Base-by-base conservation (phyloP, 2,329 filamentous ascomycete species). In the Lecanosticta acicola region DNA sequence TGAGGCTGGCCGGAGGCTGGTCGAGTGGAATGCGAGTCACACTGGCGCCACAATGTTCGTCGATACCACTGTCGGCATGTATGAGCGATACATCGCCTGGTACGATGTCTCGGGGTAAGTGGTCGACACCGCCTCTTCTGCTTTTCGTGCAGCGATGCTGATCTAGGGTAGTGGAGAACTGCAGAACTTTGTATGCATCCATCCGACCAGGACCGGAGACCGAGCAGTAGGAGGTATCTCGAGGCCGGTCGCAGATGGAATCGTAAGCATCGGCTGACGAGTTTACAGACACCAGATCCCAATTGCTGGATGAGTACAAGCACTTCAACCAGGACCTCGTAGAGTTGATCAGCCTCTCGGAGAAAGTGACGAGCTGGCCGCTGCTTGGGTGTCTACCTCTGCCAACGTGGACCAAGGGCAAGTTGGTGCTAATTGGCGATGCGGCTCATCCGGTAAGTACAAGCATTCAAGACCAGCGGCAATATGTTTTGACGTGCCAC, bases 361-460 rank as follows among this genome's bases (percentile, higher is more conserved):
- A n/a, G 33, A n/a, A 35, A 7, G 13, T 35, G 33, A 35, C 8
- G 16, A n/a, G 33, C 16, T 35, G 33, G 33, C 33, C n/a, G 7
- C 16, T 35, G 16, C 16, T 14, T 17, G 11, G 13, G n/a, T 17
- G 43, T 7, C 39, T 46, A 13, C 48, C 48, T 1, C 39, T 45
- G 3, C 40, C 39, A 11, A 41, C 34, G 10, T 50, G 44, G 29
- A 29, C 41, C 13, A 46, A 46, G 17, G 43, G 41, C 2, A 33
- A 43, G 34, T 39, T 39, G 7, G 32, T 50, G 16, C 33, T 50
- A 39, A 46, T 50, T 16, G 48, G 48, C 24, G 48, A 50, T 24
- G 48, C 48, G 9, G 48, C 43, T n/a, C 48, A 50, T 41, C 43
- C 48, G 7, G 33, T 35, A 17, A 35, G 33, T 14, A 35, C 7